Evolutionary conservation across 2,329 filamentous ascomycete genomes (phyloP).

Genomic region (Bipolaris victoriae): DNA sequence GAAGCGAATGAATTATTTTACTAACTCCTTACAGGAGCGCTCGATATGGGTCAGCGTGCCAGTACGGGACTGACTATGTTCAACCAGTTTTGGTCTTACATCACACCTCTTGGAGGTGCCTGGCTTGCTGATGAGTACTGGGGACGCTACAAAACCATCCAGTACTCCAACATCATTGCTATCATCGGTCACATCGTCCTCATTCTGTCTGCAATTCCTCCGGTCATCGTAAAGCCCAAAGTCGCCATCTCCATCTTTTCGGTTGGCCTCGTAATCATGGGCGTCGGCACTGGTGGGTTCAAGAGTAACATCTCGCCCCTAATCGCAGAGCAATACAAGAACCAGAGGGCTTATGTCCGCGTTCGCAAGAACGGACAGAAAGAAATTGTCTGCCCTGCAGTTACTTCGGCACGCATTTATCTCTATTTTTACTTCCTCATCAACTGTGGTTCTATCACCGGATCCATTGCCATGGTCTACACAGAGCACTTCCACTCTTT

Average conservation of each 20-base stretch:
- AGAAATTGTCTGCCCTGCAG: conserved; percentile 69
- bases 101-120: conserved; percentile 64
- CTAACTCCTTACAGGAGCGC: conserved; percentile 39
- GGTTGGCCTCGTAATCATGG: conserved; percentile 66
- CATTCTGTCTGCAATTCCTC: conserved; percentile 62
- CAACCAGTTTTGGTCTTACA: conserved; percentile 63
- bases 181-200: conserved; percentile 63
- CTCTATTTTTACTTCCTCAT: conserved; percentile 45
- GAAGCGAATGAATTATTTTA: no score
- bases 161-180: conserved; percentile 63
- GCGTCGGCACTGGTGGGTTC: conserved; percentile 71
- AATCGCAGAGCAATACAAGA: conserved; percentile 63
- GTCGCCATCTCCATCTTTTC: conserved; percentile 61
- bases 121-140: conserved; percentile 66
- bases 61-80: conserved; percentile 60
- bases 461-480: conserved; percentile 48
- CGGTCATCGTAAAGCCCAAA: conserved; percentile 56
- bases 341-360: conserved; percentile 37
- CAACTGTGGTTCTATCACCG: conserved; percentile 48
- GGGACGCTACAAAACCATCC: conserved; percentile 66
- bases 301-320: conserved; percentile 68
- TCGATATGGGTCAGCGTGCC: conserved; percentile 62
- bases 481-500: conserved; percentile 58
- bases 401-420: conserved; percentile 70
- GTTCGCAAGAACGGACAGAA: conserved; percentile 50